phyloP scores from a whole-genome alignment of 129 eudicot species.

The Escallonia herrerae region DNA sequence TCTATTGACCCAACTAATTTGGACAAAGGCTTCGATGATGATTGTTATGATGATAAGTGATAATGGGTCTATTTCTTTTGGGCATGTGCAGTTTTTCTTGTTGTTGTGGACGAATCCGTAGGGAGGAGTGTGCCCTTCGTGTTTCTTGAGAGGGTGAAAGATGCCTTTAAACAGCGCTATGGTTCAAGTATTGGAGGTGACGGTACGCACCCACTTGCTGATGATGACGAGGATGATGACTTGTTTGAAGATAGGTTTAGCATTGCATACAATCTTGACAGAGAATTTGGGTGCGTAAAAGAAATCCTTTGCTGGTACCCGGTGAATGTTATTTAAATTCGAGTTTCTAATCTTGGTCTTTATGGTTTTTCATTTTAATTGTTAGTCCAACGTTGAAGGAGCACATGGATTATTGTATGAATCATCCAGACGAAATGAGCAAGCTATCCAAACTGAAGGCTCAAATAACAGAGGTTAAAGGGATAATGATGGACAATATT shows the following conservation, averaged over 20 bases:
- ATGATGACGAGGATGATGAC: slow-evolving; percentile 78
- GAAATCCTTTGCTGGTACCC: not conserved
- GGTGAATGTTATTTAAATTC: not conserved
- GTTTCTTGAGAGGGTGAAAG: slow-evolving; percentile 92
- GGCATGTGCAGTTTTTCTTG: slow-evolving; percentile 69
- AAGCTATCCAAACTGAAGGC: slow-evolving; percentile 82
- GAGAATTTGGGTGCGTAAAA: slow-evolving; percentile 89
- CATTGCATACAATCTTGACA: slow-evolving; percentile 95
- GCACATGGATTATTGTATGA: slow-evolving; percentile 92
- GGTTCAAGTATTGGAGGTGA: slow-evolving; percentile 61
- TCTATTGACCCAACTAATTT: no score
- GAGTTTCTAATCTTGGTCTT: not conserved
- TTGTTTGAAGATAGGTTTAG: slow-evolving; percentile 92
- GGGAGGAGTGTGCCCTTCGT: slow-evolving; percentile 93
- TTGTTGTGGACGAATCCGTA: slow-evolving; percentile 84
- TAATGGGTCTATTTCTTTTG: no score
- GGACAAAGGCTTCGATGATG: no score
- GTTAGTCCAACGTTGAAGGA: slow-evolving; percentile 92
- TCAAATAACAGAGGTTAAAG: slow-evolving; percentile 93
- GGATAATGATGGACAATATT: slow-evolving; percentile 93
- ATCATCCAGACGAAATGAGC: slow-evolving; percentile 75
- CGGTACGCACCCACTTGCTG: slow-evolving; percentile 77
- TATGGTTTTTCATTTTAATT: slow-evolving; percentile 8
- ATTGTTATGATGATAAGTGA: no score
- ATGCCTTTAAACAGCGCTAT: slow-evolving; percentile 75